Evolutionary conservation across 1,284 basidiomycete species (phyloP), one percentile per base, ranked within the genome.

Genomic region (Microbotryum silenes-acaulis): DNA sequence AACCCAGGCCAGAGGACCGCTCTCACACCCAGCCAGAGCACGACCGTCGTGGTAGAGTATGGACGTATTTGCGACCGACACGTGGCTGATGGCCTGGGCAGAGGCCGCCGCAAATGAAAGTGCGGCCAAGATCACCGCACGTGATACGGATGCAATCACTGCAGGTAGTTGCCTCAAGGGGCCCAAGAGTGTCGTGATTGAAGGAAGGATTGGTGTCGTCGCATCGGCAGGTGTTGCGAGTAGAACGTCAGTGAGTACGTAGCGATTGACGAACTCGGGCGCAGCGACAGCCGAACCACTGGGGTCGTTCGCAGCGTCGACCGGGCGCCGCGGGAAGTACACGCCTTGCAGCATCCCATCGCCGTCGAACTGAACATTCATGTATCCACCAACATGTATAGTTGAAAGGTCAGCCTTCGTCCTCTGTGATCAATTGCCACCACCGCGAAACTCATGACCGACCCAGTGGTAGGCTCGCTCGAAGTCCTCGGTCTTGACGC

Each of bases 271-370:
- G 56, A 75, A 77, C 50, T 66, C 64, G 2, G 76, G 74, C 12
- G 66, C 64, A 23, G 37, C 25, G 25, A 60, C 57, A 6, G 46
- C 2, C 7, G 58, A 47, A 12, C 14, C 16, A 18, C 14, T 12
- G 37, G 33, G 18, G 23, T 29, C 2, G 12, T 23, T 6, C n/a
- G 27, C 20, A 42, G 48, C 71, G 67, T n/a, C 42, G 33, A 20
- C 62, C 62, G 14, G 45, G 1, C 64, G 65, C 29, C 59, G 54
- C 1, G 72, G 70, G 64, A 81, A 80, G 56, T 74, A 73, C 16
- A 81, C 79, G 16, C 79, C 79, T 54, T 75, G 74, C 0, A 81
- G 72, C 79, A 80, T 80, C 21, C 79, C 77, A 68, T 78, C 77
- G 6, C 77, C 77, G 61, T 78, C 76, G 53, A 77, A 70, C 69